Evolutionary conservation across 805 yeast genomes (phyloP), one percentile per base, ranked within the genome.

Genomic region (Candida maris): DNA sequence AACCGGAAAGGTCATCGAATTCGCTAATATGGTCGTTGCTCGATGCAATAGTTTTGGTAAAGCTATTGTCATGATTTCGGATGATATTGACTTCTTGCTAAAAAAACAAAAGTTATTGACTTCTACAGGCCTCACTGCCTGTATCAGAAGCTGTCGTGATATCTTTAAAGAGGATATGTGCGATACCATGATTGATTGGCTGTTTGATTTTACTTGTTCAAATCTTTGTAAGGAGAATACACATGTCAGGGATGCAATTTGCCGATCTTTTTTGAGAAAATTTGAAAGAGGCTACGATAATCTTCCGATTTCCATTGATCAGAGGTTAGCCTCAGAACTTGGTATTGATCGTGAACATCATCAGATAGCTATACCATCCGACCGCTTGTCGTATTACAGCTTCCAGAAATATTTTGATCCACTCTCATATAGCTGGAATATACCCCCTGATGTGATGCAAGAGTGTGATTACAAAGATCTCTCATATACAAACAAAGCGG

Each of bases 81-180:
- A 65, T 5, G 69, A 79, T 45, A 46, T 81, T 5, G 61, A 60
- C 1, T 64, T 70, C 6, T 57, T 86, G 23, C 41, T 75, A 25
- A 73, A 67, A 25, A 66, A 81, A 23, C 82, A 82, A 48, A 61
- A 62, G n/a, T 61, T 70, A 3, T 58, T 86, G 20, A 73, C 75
- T 16, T 62, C 77, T 0, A 79, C 86, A 0, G 88, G 88, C 0
- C 63, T 85, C 14, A 73, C 81, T 2, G 71, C 81, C 1, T 73
- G 85, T 32, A 79, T 87, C 12, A 63, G 86, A 37, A 74, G 79
- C 35, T 67, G 76, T 13, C 64, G 88, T 38, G 95, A 86, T 51
- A 63, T 75, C 5, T 81, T 85, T 52, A 65, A 93, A 35, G 95
- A 87, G 52, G 89, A 83, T 39, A 79, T 84, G 85, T 79, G 83